A percentile compares a stretch with the other conserved stretches of the same genome.
phyloP scores from a whole-genome alignment of 805 yeast genomes.

The Myxozyma geophila region DNA sequence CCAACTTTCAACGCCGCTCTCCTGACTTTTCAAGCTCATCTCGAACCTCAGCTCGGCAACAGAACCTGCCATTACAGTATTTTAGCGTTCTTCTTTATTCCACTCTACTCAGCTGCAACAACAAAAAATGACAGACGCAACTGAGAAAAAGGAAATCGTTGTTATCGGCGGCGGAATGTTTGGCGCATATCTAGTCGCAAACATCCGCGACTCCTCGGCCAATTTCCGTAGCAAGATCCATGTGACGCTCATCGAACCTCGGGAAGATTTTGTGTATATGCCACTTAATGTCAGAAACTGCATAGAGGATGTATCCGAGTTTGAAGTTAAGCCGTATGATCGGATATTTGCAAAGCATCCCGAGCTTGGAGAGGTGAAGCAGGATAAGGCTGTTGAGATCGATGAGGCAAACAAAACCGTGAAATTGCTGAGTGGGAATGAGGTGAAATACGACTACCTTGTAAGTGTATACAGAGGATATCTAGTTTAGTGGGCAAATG shows the following conservation, averaged over 20 bases:
- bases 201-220: conserved; percentile 13
- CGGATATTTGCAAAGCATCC: conserved; percentile 21
- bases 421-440: conserved; percentile 14
- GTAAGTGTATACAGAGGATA: conserved; percentile 1
- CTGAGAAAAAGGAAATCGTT: conserved; percentile 17
- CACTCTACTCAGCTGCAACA: neutral
- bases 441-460: conserved; percentile 19
- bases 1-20: neutral
- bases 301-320: conserved; percentile 24
- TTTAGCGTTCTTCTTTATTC: neutral
- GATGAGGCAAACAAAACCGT: conserved; percentile 18
- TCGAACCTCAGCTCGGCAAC: neutral
- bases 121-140: neutral
- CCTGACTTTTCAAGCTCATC: neutral
- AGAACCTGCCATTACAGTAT: too few relatives aligned
- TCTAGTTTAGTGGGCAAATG: neutral
- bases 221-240: neutral
- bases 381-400: conserved; percentile 16
- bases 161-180: conserved; percentile 32
- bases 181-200: conserved; percentile 20
- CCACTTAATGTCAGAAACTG: conserved; percentile 24
- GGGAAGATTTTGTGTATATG: conserved; percentile 24
- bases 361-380: conserved; percentile 12
- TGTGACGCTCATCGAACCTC: conserved; percentile 20
- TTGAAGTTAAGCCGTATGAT: conserved; percentile 20